Evolutionary conservation across 192 early-diverging fungal species (phyloP), one percentile per base, ranked within the genome.

Genomic region (Lobosporangium transversale): DNA sequence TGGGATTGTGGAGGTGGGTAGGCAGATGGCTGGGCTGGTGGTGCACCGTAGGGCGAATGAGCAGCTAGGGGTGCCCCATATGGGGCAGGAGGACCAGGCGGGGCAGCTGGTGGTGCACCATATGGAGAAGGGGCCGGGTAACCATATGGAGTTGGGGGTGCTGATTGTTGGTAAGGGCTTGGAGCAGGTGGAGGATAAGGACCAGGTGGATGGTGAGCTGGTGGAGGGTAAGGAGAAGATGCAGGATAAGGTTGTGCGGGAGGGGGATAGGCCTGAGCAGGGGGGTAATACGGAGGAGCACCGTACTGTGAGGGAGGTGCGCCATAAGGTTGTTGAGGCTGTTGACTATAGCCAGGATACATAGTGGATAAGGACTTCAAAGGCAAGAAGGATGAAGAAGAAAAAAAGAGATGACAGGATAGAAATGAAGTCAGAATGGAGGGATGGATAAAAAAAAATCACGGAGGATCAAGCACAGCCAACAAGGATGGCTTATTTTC

Each of bases 61-160:
- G 56, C 21, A 12, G 36, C 37, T 30, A 51, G 62, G 20, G 62
- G 62, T 9, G 64, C 64, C 15, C 64, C 64, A 42, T 68, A 68
- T 6, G 66, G 55, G 31, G 30, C 35, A 24, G 59, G 23, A 52
- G 47, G 61, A 32, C 53, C 47, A 54, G 18, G 65, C 24, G 79
- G 66, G 40, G 73, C 80, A 11, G 40, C 32, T 14, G 68, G 56
- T 12, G 80, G 76, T 17, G 73, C 79, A 50, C 66, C 57, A 29
- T 57, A 53, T n/a, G 51, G 51, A 40, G 37, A 14, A 40, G 37
- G 21, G 35, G 47, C n/a, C n/a, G n/a, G n/a, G n/a, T n/a, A n/a
- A n/a, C n/a, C n/a, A n/a, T n/a, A n/a, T n/a, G n/a, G n/a, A n/a
- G n/a, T n/a, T 15, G 35, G 24, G 2, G 26, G 20, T 18, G 31